Percentiles rank a stretch among this genome's conserved stretches.
These are phyloP conservation scores for Salix udensis DNA, from an alignment of 345 rosid species.

Conservation along the genomic window DNA sequence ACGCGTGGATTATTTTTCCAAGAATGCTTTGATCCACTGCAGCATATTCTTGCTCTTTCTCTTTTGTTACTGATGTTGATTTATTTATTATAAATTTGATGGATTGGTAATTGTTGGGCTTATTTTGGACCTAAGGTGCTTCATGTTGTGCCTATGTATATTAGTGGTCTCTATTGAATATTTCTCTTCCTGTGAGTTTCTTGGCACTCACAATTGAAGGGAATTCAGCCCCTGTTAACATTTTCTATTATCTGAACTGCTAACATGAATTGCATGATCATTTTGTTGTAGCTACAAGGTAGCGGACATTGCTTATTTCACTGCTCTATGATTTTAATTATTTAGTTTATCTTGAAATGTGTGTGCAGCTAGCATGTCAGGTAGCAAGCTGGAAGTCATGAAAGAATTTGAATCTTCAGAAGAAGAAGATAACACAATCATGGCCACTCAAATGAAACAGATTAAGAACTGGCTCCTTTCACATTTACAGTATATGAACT, in stretches of 20 bases:
- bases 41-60: background rate
- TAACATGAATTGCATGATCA: background rate
- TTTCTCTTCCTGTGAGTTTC: background rate
- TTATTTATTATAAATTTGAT: background rate
- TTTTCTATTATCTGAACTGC: background rate
- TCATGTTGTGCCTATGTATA: background rate
- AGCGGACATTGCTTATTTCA: background rate
- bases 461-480: slow-evolving; percentile 65
- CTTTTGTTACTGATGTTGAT: background rate
- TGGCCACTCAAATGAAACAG: slow-evolving; percentile 43
- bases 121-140: background rate
- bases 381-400: slow-evolving; percentile 56
- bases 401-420: slow-evolving; percentile 62
- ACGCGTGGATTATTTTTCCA: background rate
- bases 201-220: background rate
- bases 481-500: slow-evolving; percentile 77
- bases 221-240: background rate
- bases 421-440: slow-evolving; percentile 60
- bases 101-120: background rate
- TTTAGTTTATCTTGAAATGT: background rate
- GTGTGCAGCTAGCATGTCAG: slow-evolving; percentile 66
- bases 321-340: background rate
- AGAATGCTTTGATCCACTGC: background rate
- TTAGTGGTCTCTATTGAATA: background rate
- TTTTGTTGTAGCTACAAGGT: background rate